A percentile compares a stretch with the other conserved stretches of the same genome.
phyloP scores from a whole-genome alignment of 768 basidiomycete species.

The Amanita inopinata region DNA sequence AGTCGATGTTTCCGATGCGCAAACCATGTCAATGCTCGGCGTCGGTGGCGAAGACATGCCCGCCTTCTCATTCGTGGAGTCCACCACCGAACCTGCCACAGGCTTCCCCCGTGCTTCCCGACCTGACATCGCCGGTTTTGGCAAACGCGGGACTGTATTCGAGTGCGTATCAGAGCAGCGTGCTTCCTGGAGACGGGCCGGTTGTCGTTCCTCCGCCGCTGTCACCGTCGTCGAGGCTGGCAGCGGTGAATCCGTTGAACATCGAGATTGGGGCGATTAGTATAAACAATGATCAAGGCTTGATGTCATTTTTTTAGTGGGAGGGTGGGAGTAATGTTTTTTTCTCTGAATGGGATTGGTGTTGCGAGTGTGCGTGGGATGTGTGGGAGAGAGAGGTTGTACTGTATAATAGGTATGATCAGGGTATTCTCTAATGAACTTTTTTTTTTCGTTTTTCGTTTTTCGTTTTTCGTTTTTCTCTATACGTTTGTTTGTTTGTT shows the following conservation, averaged over 20 bases:
- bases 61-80: slow-evolving; percentile 36
- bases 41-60: slow-evolving; percentile 20
- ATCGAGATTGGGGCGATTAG: slow-evolving; percentile 40
- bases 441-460: background rate
- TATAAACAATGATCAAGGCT: slow-evolving; percentile 30
- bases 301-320: slow-evolving; percentile 40
- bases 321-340: slow-evolving; percentile 4
- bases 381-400: too few relatives aligned
- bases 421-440: too few relatives aligned
- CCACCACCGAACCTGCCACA: slow-evolving; percentile 26
- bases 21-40: slow-evolving; percentile 34
- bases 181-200: slow-evolving; percentile 21
- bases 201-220: slow-evolving; percentile 19
- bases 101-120: slow-evolving; percentile 30
- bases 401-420: too few relatives aligned
- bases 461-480: background rate
- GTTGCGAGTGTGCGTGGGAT: too few relatives aligned
- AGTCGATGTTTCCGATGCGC: slow-evolving; percentile 30
- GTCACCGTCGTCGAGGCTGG: slow-evolving; percentile 28
- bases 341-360: too few relatives aligned
- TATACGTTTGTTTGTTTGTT: slow-evolving; percentile 2
- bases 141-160: slow-evolving; percentile 22
- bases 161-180: slow-evolving; percentile 11
- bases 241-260: slow-evolving; percentile 34
- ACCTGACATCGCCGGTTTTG: slow-evolving; percentile 14